phyloP scores from a whole-genome alignment of 1,284 basidiomycete genomes.

The Moesziomyces aphidis region DNA sequence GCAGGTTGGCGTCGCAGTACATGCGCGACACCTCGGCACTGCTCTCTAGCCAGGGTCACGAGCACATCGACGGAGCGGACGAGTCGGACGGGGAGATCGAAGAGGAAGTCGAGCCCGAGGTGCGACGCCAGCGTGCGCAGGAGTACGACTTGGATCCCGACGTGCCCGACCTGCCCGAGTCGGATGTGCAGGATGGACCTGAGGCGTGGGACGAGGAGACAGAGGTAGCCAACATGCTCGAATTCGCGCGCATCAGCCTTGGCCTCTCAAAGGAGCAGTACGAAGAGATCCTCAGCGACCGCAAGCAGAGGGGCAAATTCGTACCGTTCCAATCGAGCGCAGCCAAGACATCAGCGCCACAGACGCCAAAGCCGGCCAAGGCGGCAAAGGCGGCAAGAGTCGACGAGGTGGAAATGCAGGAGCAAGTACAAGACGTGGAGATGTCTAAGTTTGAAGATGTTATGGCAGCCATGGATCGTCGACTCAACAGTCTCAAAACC shows the following conservation, averaged over 20 bases:
- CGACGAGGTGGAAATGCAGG: no score
- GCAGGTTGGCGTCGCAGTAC: constrained; percentile 37
- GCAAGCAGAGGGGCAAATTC: constrained; percentile 33
- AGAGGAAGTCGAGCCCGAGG: constrained; percentile 29
- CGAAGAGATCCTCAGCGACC: constrained; percentile 36
- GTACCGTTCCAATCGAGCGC: constrained; percentile 16
- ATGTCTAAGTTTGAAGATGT: constrained; percentile 38
- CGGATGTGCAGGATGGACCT: constrained; percentile 1
- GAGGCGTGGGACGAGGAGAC: constrained; percentile 31
- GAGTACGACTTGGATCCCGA: constrained; percentile 41
- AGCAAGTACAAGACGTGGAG: constrained; percentile 2
- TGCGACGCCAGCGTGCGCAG: constrained; percentile 14
- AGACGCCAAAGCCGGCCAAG: neutral
- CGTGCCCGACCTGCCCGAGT: constrained; percentile 1
- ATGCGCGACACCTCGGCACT: constrained; percentile 33
- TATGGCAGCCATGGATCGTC: constrained; percentile 38
- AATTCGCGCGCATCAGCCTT: constrained; percentile 50
- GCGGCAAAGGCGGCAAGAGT: no score
- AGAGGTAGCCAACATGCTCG: constrained; percentile 44
- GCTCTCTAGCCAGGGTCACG: constrained; percentile 29
- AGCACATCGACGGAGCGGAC: constrained; percentile 41
- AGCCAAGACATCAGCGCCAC: no score
- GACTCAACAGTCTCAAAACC: constrained; percentile 8
- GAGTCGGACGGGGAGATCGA: constrained; percentile 46
- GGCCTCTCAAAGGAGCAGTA: constrained; percentile 52